These are phyloP conservation scores for Phytophthora citrophthora DNA, from an alignment of 352 stramenopile genomes.

Conservation along the genomic window DNA sequence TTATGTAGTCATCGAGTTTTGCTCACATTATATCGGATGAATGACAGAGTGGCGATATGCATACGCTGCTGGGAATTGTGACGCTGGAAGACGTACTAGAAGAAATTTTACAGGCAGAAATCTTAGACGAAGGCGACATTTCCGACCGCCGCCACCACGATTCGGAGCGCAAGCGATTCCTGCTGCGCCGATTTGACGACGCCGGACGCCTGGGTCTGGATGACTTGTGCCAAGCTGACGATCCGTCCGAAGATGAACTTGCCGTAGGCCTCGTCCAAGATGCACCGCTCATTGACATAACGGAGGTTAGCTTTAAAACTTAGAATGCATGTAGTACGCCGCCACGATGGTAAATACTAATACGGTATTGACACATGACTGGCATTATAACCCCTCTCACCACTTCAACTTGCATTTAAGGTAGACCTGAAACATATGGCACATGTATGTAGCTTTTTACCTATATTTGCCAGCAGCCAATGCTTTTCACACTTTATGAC, in stretches of 20 bases:
- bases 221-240: slow-evolving; percentile 47
- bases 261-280: slow-evolving; percentile 22
- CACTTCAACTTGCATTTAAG: background rate
- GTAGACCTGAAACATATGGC: slow-evolving; percentile 11
- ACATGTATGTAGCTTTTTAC: slow-evolving; percentile 9
- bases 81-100: slow-evolving; percentile 99
- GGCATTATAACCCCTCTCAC: no score
- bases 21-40: background rate
- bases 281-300: background rate
- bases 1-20: background rate
- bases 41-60: slow-evolving; percentile 83
- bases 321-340: background rate
- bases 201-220: slow-evolving; percentile 52
- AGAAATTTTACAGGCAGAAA: slow-evolving; percentile 96
- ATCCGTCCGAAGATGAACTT: slow-evolving; percentile 46
- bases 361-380: no score
- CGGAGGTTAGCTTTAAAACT: slow-evolving; percentile 4
- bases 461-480: slow-evolving; percentile 24
- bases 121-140: slow-evolving; percentile 96
- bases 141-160: slow-evolving; percentile 36
- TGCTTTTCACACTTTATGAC: slow-evolving; percentile 20
- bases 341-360: background rate
- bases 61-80: slow-evolving; percentile 96
- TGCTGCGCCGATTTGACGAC: slow-evolving; percentile 56
- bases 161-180: slow-evolving; percentile 52